Evolutionary conservation across 169 alveolate genomes (phyloP).

Genomic region (Cryptosporidium canis): DNA sequence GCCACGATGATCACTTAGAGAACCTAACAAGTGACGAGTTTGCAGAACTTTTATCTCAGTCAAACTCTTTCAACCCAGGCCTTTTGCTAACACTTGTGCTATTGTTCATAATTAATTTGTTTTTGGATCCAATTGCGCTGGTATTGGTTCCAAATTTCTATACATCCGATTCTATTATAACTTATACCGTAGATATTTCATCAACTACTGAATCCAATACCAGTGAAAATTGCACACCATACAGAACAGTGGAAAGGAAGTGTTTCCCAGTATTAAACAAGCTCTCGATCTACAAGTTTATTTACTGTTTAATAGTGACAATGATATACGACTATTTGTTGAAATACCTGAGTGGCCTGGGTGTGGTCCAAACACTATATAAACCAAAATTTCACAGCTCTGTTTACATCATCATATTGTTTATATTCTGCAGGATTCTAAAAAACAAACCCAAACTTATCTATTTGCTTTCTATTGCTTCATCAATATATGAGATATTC

Average conservation of each 20-base stretch:
- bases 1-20: neutral
- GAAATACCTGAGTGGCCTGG: neutral
- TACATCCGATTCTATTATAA: neutral
- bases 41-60: neutral
- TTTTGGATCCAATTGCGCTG: slow-evolving; percentile 21
- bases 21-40: slow-evolving; percentile 5
- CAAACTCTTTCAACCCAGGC: slow-evolving; percentile 15
- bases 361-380: no score
- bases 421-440: slow-evolving; percentile 13
- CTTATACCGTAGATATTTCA: neutral
- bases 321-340: neutral
- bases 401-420: neutral
- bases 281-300: neutral
- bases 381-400: neutral
- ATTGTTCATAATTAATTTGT: slow-evolving; percentile 1
- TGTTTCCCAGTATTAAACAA: neutral
- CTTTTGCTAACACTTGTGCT: neutral
- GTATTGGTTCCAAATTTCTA: slow-evolving; percentile 3
- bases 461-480: neutral
- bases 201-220: neutral
- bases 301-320: neutral
- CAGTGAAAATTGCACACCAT: neutral
- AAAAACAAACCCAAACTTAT: neutral
- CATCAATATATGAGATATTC: neutral
- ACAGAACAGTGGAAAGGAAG: neutral